Conservation (phyloP, 208 protist species). For the Trichomonas vaginalis region DNA sequence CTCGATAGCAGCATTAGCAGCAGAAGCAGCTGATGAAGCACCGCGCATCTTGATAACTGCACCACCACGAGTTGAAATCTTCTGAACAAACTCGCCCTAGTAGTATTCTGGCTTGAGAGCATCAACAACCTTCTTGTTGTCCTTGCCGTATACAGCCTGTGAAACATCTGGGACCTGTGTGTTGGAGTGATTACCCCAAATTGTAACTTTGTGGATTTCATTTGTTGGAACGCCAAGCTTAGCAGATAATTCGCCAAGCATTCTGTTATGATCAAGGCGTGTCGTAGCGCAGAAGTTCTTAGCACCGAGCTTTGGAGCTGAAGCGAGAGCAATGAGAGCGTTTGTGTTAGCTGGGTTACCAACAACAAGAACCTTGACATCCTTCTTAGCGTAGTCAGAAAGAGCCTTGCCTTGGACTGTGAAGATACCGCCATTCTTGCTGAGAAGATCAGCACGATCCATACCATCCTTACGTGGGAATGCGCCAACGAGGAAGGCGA, state of each 20-base stretch:
- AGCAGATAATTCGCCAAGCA: constrained; percentile 55
- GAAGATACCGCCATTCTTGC: constrained; percentile 71
- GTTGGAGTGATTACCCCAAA: too few species aligned
- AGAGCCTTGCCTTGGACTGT: too few species aligned
- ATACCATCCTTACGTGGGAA: constrained; percentile 66
- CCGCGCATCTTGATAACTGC: too few species aligned
- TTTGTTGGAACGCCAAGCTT: constrained; percentile 31
- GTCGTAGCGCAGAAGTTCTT: constrained; percentile 77
- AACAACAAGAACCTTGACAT: constrained; percentile 52
- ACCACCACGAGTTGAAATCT: constrained; percentile 64
- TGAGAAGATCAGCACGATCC: constrained; percentile 78
- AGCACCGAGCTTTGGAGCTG: constrained; percentile 46
- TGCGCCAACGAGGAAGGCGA: constrained; percentile 54
- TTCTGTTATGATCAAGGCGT: constrained; percentile 84
- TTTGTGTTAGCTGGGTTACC: constrained; percentile 93
- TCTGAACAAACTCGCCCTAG: constrained; percentile 53
- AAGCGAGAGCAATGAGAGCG: constrained; percentile 54
- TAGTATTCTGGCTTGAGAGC: constrained; percentile 50
- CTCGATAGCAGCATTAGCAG: constrained; percentile 54
- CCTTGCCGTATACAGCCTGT: constrained; percentile 46
- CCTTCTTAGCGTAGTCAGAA: constrained; percentile 53
- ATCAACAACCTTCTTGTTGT: constrained; percentile 37
- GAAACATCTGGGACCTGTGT: constrained; percentile 66
- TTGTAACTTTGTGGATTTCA: constrained; percentile 63
- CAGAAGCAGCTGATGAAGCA: too few species aligned